Base-by-base conservation (phyloP, 2,329 filamentous ascomycete genomes). In the Ophiostoma piceae region DNA sequence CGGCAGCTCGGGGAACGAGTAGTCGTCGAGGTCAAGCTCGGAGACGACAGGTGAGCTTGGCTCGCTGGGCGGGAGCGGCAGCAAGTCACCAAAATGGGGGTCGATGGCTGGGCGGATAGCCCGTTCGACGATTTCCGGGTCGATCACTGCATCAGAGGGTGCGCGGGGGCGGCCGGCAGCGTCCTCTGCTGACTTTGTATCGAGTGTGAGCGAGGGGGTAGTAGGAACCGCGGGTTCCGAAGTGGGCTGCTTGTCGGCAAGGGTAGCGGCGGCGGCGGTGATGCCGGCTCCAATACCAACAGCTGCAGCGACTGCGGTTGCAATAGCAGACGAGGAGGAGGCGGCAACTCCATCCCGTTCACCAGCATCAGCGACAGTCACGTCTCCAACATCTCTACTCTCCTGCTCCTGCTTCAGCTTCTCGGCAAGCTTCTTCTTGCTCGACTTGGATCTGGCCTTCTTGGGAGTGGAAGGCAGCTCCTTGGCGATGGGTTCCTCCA, bases 61-160 rank as follows among this genome's bases (percentile, higher is more conserved):
- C 72, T 82, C 81, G 76, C 86, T 89, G 41, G 87, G 87, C 68
- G 88, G 88, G 54, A 90, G 79, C 51, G 87, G 86, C 70, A 90
- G 82, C 67, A 90, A 79, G 76, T 90, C 88, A 72, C 87, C 85
- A 79, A 88, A 88, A 73, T 86, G 83, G 54, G 88, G 88, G 76
- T 90, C 88, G 74, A 90, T 89, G 73, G 87, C 86, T 73, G 86
- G 86, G 76, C 87, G 87, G 78, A 89, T 84, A 72, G 81, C 80
- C 73, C 87, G 82, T 70, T 83, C 80, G 67, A 82, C 80, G 74
- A 89, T 85, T 74, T 88, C 87, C 22, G 86, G 84, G 74, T 88
- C 86, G 71, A 85, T 77, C 64, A 79, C 75, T 68, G 84, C 79
- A 32, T 72, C 71, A 3, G 72, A 73, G 12, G 68, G 70, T 14